Percentiles rank a stretch among this genome's conserved stretches.
phyloP scores from a whole-genome alignment of 139 green algal genomes.

The Volvox africanus region DNA sequence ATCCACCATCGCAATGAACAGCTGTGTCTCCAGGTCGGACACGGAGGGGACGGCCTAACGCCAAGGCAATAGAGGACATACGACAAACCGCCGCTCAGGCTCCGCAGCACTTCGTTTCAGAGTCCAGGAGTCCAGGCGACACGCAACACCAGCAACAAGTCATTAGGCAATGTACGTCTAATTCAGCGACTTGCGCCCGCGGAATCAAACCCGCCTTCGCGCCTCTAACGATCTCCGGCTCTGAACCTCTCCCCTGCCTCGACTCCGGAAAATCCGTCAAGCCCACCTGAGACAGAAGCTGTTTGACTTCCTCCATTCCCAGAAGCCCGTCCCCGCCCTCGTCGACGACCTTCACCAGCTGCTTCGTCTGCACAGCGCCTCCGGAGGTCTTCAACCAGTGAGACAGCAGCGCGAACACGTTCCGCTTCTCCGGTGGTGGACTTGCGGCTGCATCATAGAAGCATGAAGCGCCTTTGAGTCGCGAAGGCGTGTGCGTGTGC shows the following conservation, averaged over 20 bases:
- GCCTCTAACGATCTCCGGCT: no score
- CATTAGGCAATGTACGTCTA: no score
- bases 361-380: constrained; percentile 4
- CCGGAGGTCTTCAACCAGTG: constrained; percentile 36
- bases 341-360: constrained; percentile 1
- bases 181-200: no score
- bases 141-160: no score
- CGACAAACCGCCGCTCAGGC: not conserved
- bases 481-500: no score
- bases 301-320: constrained; percentile 27
- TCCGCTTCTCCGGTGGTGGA: constrained; percentile 37
- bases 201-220: no score
- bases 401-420: constrained; percentile 52
- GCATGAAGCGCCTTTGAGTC: no score
- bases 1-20: constrained; percentile 61
- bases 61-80: not conserved
- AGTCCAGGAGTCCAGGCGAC: no score
- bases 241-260: no score
- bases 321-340: constrained; percentile 30
- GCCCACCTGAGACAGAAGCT: constrained; percentile 43
- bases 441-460: not conserved
- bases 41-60: not conserved
- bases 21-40: constrained; percentile 50
- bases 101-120: no score
- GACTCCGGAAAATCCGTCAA: no score